A percentile compares a stretch with the other conserved stretches of the same genome.
These are phyloP conservation scores for Asclepias syriaca DNA, from an alignment of 257 asterid species.

Conservation along the genomic window DNA sequence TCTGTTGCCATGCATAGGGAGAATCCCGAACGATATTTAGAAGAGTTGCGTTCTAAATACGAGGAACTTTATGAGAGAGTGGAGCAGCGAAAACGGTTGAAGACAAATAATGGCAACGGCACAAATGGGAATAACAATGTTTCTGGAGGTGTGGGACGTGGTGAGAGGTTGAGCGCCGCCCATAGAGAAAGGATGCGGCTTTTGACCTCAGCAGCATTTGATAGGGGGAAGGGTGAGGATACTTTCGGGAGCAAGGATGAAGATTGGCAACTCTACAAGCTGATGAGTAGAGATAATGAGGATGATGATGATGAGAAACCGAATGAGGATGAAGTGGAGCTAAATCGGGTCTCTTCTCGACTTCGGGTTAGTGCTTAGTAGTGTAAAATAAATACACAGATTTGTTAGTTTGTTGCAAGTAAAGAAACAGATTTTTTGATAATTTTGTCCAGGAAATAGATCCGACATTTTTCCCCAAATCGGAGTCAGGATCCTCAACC, in stretches of 20 bases:
- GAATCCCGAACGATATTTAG: conserved; percentile 85
- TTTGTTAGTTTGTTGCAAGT: background rate
- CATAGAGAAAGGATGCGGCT: conserved; percentile 99
- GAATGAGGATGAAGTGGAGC: conserved; percentile 76
- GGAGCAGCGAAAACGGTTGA: conserved; percentile 77
- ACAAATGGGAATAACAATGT: conserved; percentile 67
- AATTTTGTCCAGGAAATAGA: conserved; percentile 64
- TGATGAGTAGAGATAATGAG: conserved; percentile 86
- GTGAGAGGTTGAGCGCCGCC: conserved; percentile 81
- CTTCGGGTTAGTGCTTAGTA: conserved; percentile 67
- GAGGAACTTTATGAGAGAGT: conserved; percentile 71
- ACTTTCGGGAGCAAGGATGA: conserved; percentile 90
- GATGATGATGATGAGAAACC: conserved; percentile 69
- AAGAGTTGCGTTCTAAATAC: conserved; percentile 76
- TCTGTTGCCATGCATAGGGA: conserved; percentile 34
- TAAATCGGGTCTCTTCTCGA: conserved; percentile 75
- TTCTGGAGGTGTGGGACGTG: conserved; percentile 95
- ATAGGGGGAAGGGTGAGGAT: conserved; percentile 98
- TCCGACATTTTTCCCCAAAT: conserved; percentile 61
- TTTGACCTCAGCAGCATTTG: conserved; percentile 97
- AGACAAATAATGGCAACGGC: conserved; percentile 70
- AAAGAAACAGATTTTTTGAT: too few relatives aligned
- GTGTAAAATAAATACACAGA: too few relatives aligned
- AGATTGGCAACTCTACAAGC: conserved; percentile 99
- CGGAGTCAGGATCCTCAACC: conserved; percentile 57